Evolutionary conservation across 2,329 filamentous ascomycete genomes (phyloP), one percentile per base, ranked within the genome.

Genomic region (Colletotrichum camelliae): DNA sequence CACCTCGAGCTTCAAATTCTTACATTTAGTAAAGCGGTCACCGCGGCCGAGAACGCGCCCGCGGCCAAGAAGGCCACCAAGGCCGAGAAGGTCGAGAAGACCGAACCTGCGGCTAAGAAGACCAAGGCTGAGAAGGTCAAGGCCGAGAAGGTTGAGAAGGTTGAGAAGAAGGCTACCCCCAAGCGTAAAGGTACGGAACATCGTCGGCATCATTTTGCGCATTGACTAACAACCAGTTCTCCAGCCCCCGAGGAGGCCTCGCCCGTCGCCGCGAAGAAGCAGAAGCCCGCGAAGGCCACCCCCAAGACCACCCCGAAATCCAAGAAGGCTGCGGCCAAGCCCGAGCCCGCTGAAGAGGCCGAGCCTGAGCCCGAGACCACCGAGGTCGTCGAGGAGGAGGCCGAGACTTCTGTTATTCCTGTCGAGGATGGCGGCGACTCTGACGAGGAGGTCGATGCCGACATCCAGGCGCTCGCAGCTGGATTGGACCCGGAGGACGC

Each of bases 301-400:
- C 87, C 87, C 79, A 88, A 88, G 80, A 81, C 86, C 70, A 86
- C 85, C 81, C 87, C 87, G 79, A 88, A 88, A 79, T 84, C 92
- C 76, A 88, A 88, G 79, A 87, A 87, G 66, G 83, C 86, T 33
- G 77, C 78, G 57, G 79, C 82, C 77, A 80, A 83, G 78, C 78
- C 80, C 77, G 82, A 83, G 78, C 70, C 80, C 35, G 78, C 79
- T 57, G 79, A 83, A 66, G 80, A 81, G 68, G 27, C 74, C 48
- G 68, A 57, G 69, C 78, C 74, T 55, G 70, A 62, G 69, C 78
- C 77, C 29, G 78, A 80, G 43, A 77, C 80, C 58, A 71, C 70
- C 5, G 76, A 77, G 52, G 43, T 61, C 39, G 68, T 69, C 21
- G 80, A 52, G 43, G 43, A 82, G 67, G 80, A 82, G 61, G 79